These are phyloP conservation scores for Phytophthora agathidicida DNA, from an alignment of 352 stramenopile species.

Conservation along the genomic window DNA sequence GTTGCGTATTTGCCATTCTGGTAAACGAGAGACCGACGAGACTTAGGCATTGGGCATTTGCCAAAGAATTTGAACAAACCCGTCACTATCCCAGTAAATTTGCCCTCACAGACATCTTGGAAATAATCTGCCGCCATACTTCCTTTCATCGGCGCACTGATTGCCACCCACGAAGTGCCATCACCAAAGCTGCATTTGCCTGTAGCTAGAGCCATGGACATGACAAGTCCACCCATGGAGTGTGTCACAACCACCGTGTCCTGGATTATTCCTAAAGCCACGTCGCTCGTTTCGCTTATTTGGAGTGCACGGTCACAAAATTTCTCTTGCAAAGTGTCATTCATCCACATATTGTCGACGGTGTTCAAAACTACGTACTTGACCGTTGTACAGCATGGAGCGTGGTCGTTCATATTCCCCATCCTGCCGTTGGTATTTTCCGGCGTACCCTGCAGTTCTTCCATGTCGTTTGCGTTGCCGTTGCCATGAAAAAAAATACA, in stretches of 20 bases:
- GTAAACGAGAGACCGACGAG: constrained; percentile 24
- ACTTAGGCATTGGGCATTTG: constrained; percentile 29
- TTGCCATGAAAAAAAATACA: constrained; percentile 17
- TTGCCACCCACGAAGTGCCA: constrained; percentile 22
- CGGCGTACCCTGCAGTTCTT: constrained; percentile 3
- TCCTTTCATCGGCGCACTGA: constrained; percentile 22
- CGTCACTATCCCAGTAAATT: too few species aligned
- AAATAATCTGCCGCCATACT: too few species aligned
- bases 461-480: constrained; percentile 3
- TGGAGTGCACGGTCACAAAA: constrained; percentile 1
- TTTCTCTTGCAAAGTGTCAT: constrained; percentile 6
- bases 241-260: constrained; percentile 16
- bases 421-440: not conserved
- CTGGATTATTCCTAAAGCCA: not conserved
- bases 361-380: constrained; percentile 16
- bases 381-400: constrained; percentile 8
- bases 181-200: constrained; percentile 13
- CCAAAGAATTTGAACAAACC: too few species aligned
- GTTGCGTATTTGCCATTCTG: constrained; percentile 20
- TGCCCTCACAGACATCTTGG: too few species aligned
- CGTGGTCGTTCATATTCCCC: constrained; percentile 3
- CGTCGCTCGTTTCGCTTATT: constrained; percentile 3
- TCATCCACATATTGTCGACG: constrained; percentile 7
- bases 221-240: constrained; percentile 12
- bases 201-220: constrained; percentile 5